These are phyloP conservation scores for Botryotinia convoluta DNA, from an alignment of 2,329 filamentous ascomycete species.

Conservation along the genomic window DNA sequence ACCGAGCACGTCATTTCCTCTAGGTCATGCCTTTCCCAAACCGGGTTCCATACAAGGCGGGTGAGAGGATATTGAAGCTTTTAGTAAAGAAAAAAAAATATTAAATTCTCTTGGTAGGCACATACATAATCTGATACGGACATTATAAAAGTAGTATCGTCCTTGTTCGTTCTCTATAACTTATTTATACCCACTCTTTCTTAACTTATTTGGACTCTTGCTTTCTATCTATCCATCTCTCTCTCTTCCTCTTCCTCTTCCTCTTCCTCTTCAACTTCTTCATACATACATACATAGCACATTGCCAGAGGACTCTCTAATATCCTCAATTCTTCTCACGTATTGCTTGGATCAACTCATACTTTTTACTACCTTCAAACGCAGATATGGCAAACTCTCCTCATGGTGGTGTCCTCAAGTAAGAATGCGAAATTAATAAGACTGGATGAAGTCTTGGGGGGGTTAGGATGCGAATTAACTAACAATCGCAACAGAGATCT, in stretches of 20 bases:
- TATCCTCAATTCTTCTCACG: constrained; percentile 11
- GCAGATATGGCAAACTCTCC: constrained; percentile 65
- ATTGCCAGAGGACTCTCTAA: background rate
- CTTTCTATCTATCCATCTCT: background rate
- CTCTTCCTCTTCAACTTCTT: constrained; percentile 11
- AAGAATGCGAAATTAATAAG: constrained; percentile 17
- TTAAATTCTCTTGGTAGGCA: constrained; percentile 11
- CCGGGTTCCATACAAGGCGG: constrained; percentile 13
- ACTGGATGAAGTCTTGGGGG: background rate
- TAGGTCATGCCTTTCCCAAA: constrained; percentile 4
- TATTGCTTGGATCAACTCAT: background rate
- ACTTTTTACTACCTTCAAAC: background rate
- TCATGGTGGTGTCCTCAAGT: constrained; percentile 91
- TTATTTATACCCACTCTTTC: background rate
- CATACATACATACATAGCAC: background rate
- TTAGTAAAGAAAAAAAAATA: constrained; percentile 10
- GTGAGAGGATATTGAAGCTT: background rate
- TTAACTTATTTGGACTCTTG: background rate
- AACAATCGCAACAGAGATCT: constrained; percentile 57
- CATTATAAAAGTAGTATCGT: background rate
- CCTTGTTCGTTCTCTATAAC: background rate
- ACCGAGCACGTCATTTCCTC: constrained; percentile 20
- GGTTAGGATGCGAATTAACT: background rate
- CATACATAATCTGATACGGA: background rate
- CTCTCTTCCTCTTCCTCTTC: constrained; percentile 13